phyloP scores from a whole-genome alignment of 2,329 filamentous ascomycete species.

The Monosporascus sp. region DNA sequence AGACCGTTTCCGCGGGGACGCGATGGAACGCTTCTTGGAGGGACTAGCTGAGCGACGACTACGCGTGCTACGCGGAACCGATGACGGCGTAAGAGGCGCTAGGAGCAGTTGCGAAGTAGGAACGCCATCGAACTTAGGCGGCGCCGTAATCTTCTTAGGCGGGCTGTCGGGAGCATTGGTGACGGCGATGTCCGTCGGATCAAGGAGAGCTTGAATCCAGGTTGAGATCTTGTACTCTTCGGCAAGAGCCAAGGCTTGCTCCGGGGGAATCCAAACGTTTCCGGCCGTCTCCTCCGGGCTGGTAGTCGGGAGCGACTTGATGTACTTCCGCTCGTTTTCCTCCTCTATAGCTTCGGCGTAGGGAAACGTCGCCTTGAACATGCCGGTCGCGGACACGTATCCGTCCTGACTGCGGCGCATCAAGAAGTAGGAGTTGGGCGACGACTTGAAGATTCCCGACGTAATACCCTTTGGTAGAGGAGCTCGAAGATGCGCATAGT shows the following conservation, averaged over 20 bases:
- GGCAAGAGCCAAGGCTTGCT: constrained; percentile 73
- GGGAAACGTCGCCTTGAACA: constrained; percentile 88
- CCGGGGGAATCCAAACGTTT: constrained; percentile 91
- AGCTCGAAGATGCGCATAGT: constrained; percentile 92
- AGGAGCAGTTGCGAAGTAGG: constrained; percentile 38
- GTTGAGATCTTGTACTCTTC: constrained; percentile 79
- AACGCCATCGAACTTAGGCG: constrained; percentile 67
- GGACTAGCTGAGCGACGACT: constrained; percentile 54
- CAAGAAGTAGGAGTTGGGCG: constrained; percentile 90
- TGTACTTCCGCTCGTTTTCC: constrained; percentile 70
- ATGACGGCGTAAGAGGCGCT: constrained; percentile 44
- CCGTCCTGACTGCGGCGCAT: constrained; percentile 88
- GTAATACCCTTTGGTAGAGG: constrained; percentile 86
- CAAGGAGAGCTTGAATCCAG: constrained; percentile 91
- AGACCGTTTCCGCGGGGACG: constrained; percentile 52
- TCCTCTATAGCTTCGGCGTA: constrained; percentile 70
- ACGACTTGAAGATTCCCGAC: constrained; percentile 87
- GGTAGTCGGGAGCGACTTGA: constrained; percentile 77
- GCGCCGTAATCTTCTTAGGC: constrained; percentile 71
- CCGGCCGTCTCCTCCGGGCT: constrained; percentile 90
- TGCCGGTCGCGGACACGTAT: constrained; percentile 79
- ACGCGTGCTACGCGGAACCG: constrained; percentile 41
- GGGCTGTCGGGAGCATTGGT: constrained; percentile 56
- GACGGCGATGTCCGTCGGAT: constrained; percentile 69
- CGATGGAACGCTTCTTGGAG: constrained; percentile 45